These are phyloP conservation scores for Brassica napus DNA, from an alignment of 345 rosid genomes.

Conservation along the genomic window DNA sequence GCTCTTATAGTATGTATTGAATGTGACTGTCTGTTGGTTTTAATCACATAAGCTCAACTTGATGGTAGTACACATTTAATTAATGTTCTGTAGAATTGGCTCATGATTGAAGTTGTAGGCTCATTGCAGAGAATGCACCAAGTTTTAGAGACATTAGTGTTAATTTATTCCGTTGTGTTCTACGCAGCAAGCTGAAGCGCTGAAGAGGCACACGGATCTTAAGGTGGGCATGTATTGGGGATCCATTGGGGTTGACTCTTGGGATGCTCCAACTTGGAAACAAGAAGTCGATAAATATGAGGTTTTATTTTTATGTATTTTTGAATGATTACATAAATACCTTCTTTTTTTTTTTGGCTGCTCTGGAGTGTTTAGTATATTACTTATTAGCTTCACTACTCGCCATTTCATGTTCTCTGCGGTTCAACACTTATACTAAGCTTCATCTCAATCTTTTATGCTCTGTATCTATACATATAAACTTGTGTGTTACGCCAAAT, in stretches of 20 bases:
- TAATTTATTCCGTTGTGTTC: background rate
- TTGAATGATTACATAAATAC: background rate
- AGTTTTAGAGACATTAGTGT: background rate
- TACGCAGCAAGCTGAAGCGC: conserved; percentile 75
- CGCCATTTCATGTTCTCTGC: background rate
- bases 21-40: background rate
- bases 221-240: conserved; percentile 81
- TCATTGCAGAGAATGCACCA: background rate
- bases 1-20: background rate
- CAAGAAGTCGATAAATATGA: conserved; percentile 56
- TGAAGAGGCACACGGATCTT: conserved; percentile 68
- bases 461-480: too few relatives aligned
- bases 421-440: background rate
- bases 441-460: background rate
- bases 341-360: background rate
- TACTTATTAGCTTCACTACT: conserved; percentile 1
- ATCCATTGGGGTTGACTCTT: conserved; percentile 77
- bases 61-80: background rate
- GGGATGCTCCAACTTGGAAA: conserved; percentile 63
- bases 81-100: background rate
- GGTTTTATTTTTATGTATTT: conserved; percentile 46
- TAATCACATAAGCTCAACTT: background rate
- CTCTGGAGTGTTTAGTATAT: background rate
- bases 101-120: background rate
- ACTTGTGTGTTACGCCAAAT: too few relatives aligned